Conservation (phyloP, 192 early-diverging fungal genomes). For the Spinellus fusiger region DNA sequence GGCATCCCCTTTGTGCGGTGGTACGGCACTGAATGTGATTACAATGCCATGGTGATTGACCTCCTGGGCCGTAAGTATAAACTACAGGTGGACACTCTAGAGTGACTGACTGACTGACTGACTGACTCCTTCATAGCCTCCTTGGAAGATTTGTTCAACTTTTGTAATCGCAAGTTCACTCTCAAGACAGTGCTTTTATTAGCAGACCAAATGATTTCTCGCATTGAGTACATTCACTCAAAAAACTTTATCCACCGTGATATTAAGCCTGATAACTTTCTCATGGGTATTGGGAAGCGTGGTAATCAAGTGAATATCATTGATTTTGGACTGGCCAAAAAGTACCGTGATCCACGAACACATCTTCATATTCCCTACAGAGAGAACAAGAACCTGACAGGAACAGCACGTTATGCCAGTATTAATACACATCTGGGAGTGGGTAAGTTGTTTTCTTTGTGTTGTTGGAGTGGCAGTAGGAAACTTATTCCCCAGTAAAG, state of each 20-base stretch:
- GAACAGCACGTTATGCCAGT: constrained; percentile 88
- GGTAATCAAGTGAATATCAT: constrained; percentile 83
- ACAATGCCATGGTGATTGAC: constrained; percentile 85
- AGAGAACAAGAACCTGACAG: constrained; percentile 90
- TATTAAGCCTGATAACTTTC: constrained; percentile 89
- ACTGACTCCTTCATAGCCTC: too few relatives aligned
- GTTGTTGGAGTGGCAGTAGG: background rate
- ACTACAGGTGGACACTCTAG: too few relatives aligned
- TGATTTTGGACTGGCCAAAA: constrained; percentile 89
- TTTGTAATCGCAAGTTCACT: constrained; percentile 82
- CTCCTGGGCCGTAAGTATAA: constrained; percentile 65
- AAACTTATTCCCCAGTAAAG: constrained; percentile 30
- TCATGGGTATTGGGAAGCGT: constrained; percentile 83
- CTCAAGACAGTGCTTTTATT: constrained; percentile 83
- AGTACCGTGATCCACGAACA: constrained; percentile 80
- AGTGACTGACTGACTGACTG: too few relatives aligned
- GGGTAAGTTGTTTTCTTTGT: constrained; percentile 50
- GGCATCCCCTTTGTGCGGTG: constrained; percentile 86
- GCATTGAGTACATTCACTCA: constrained; percentile 67
- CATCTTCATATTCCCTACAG: constrained; percentile 85
- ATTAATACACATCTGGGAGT: constrained; percentile 83
- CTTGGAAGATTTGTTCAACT: constrained; percentile 87
- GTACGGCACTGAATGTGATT: constrained; percentile 79
- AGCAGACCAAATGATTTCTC: constrained; percentile 79
- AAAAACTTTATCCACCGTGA: constrained; percentile 91